phyloP scores from a whole-genome alignment of 2,329 filamentous ascomycete species.

The Calcarisporium arbuscula region DNA sequence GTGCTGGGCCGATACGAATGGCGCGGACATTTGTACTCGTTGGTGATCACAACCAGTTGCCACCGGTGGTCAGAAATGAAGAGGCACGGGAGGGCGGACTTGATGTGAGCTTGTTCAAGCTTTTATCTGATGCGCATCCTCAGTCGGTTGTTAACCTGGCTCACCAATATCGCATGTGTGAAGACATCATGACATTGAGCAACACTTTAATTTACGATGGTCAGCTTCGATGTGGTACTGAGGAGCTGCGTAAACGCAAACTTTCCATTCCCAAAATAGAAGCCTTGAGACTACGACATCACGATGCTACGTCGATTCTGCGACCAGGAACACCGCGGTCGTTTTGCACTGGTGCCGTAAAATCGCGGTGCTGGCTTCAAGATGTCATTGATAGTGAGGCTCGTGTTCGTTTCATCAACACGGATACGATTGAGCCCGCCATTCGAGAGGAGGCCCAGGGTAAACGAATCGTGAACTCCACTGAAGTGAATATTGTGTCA shows the following conservation, averaged over 20 bases:
- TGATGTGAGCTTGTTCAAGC: constrained; percentile 89
- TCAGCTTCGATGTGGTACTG: constrained; percentile 79
- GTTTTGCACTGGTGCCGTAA: constrained; percentile 49
- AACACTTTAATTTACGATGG: constrained; percentile 93
- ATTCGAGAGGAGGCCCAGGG: constrained; percentile 70
- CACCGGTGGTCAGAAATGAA: constrained; percentile 88
- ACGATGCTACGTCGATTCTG: constrained; percentile 41
- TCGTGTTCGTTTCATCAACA: constrained; percentile 85
- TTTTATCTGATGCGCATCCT: constrained; percentile 83
- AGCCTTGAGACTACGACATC: constrained; percentile 54
- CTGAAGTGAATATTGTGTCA: constrained; percentile 71
- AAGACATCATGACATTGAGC: constrained; percentile 90
- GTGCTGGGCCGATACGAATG: constrained; percentile 88
- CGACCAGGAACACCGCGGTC: constrained; percentile 34
- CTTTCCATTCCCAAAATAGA: constrained; percentile 62
- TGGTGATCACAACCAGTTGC: constrained; percentile 93
- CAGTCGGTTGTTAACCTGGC: constrained; percentile 84
- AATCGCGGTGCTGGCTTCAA: constrained; percentile 65
- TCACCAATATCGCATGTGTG: constrained; percentile 97
- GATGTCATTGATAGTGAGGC: constrained; percentile 62
- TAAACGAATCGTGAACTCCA: constrained; percentile 79
- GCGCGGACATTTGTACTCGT: constrained; percentile 90
- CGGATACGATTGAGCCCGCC: constrained; percentile 61
- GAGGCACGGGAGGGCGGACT: constrained; percentile 79
- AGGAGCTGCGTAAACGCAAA: constrained; percentile 62